Base-by-base conservation (phyloP, 805 yeast genomes). In the Cephaloascus fragrans region DNA sequence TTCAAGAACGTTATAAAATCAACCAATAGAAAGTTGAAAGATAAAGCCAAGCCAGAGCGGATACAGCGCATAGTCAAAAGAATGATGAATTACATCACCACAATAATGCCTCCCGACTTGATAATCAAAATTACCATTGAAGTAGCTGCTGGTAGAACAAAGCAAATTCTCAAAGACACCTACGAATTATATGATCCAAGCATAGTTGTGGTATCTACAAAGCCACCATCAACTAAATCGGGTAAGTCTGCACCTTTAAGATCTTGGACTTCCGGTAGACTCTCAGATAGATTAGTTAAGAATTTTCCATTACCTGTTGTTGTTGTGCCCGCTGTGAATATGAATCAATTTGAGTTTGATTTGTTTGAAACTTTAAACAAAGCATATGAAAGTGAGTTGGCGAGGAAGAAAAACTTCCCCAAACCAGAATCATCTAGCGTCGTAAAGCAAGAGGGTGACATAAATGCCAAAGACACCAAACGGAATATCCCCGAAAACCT, bases 231-330 rank as follows among this genome's bases (percentile, higher is more conserved):
- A 12, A 9, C 18, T 8, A 45, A 47, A 35, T 50, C 48, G 16
- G 44, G 48, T 4, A 54, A 50, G 34, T 56, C 71, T 33, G 77
- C 77, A 1, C 78, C 82, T 2, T 61, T 76, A 18, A 62, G 71
- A 41, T 67, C 80, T 18, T 76, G 87, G 83, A 60, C 60, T 32
- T 73, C 83, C 4, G 71, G 80, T 23, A 73, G 81, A 45, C 57
- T 82, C 32, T 71, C 83, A 18, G 85, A 80, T 51, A 60, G 84
- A 37, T 61, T 80, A 35, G 82, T 81, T 20, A 77, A 75, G 49
- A 73, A 72, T 48, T 77, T 70, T 46, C 77, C 80, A 3, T 68
- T 80, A 14, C 88, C 89, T 0, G 72, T 77, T n/a, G 67, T 81
- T 18, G 71, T 80, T 37, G 80, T 76, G 0, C 83, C 88, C 1